Evolutionary conservation across 2,329 filamentous ascomycete species (phyloP), one percentile per base, ranked within the genome.

Genomic region (Chrysoporthe puriensis): DNA sequence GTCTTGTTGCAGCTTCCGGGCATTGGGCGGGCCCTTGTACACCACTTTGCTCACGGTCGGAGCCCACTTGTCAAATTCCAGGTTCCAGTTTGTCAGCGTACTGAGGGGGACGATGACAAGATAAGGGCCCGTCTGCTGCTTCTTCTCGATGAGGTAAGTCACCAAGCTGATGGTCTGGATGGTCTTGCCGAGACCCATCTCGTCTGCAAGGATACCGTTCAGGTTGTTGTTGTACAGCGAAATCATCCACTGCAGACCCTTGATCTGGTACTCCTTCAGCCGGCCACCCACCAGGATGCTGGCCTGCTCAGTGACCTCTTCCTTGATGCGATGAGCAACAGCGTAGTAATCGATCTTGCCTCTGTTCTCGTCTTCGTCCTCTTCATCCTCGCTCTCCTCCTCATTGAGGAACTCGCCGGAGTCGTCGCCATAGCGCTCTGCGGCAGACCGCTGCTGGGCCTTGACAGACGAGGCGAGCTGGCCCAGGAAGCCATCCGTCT

Each of bases 161-260:
- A 99, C 92, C 81, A 99, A 83, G 84, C 93, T 97, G 81, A 99
- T 99, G 57, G 96, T 98, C 80, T 99, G 96, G 74, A 99, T 99
- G 0, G 96, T 99, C 83, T 99, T 99, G 79, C 96, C 96, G 72
- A 99, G 92, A 90, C 96, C 96, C 96, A 99, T 99, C 81, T 99
- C 96, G 76, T 99, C 96, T 68, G 96, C 96, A 74, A 99, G 84
- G 72, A 99, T 98, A 86, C 96, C 96, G 79, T 99, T 99, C 72
- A 99, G 88, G 80, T 97, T 99, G 85, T 99, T 99, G 89, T 99
- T 99, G 87, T 98, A 99, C 16, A 99, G 86, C 16, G 96, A 99
- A 70, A 99, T 90, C 96, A 99, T 99, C 96, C 96, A 99, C 79
- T 99, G 95, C 60, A 99, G 83, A 86, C 96, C 96, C 88, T 97